These are phyloP conservation scores for Rhodotorula toruloides DNA, from an alignment of 768 basidiomycete genomes.

Conservation along the genomic window DNA sequence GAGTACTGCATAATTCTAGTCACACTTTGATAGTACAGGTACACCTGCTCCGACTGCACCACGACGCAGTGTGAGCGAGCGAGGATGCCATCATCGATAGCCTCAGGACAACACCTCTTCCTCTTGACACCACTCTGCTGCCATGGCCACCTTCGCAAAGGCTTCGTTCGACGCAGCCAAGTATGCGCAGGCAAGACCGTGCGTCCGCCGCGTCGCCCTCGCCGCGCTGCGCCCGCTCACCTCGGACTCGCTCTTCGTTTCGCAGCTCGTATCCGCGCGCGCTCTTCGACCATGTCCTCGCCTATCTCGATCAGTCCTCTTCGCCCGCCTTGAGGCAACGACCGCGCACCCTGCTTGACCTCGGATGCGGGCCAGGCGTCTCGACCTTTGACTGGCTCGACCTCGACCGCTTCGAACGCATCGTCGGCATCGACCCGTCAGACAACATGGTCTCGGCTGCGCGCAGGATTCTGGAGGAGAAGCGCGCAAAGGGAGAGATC, in stretches of 20 bases:
- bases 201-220: background rate
- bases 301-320: background rate
- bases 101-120: too few relatives aligned
- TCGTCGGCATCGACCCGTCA: conserved; percentile 72
- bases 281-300: conserved; percentile 19
- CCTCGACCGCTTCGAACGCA: conserved; percentile 52
- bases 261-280: conserved; percentile 16
- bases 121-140: background rate
- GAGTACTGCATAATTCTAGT: too few relatives aligned
- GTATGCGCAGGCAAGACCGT: conserved; percentile 63
- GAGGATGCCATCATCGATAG: background rate
- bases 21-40: too few relatives aligned
- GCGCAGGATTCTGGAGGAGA: background rate
- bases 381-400: conserved; percentile 55
- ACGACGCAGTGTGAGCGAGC: background rate
- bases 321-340: background rate
- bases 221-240: background rate
- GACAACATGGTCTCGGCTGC: conserved; percentile 62
- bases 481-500: conserved; percentile 41
- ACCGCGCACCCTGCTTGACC: conserved; percentile 16
- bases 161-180: conserved; percentile 61
- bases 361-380: conserved; percentile 25
- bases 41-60: too few relatives aligned
- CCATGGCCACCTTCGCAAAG: conserved; percentile 75
- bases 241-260: conserved; percentile 35